phyloP scores from a whole-genome alignment of 306 rosid genomes.

The Nissolia schottii region DNA sequence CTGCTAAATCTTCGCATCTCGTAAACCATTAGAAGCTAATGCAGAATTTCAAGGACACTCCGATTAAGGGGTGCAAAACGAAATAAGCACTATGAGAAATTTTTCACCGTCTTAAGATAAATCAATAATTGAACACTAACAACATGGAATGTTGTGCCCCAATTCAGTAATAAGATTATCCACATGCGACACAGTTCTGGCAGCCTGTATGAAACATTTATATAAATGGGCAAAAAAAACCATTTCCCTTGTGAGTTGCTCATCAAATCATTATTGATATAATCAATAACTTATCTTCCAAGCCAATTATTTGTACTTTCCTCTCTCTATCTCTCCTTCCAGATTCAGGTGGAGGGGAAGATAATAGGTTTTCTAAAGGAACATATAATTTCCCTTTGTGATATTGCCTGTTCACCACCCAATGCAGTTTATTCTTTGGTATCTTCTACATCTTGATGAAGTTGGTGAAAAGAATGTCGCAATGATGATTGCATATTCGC shows the following conservation, averaged over 20 bases:
- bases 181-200: neutral
- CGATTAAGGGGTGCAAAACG: neutral
- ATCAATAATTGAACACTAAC: neutral
- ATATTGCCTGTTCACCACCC: neutral
- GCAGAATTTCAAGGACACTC: neutral
- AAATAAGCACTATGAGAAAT: neutral
- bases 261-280: neutral
- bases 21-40: neutral
- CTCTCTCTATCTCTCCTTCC: neutral
- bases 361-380: neutral
- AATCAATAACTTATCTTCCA: neutral
- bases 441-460: conserved; percentile 48
- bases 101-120: neutral
- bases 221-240: neutral
- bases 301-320: neutral
- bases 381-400: neutral
- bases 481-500: conserved; percentile 66
- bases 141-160: neutral
- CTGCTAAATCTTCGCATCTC: neutral
- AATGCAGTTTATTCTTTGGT: conserved; percentile 19
- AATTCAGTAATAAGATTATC: neutral
- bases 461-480: conserved; percentile 45
- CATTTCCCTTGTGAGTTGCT: neutral
- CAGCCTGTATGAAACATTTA: conserved; percentile 17
- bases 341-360: neutral